Base-by-base conservation (phyloP, 176 grass and related monocot genomes). In the Chloris gayana region DNA sequence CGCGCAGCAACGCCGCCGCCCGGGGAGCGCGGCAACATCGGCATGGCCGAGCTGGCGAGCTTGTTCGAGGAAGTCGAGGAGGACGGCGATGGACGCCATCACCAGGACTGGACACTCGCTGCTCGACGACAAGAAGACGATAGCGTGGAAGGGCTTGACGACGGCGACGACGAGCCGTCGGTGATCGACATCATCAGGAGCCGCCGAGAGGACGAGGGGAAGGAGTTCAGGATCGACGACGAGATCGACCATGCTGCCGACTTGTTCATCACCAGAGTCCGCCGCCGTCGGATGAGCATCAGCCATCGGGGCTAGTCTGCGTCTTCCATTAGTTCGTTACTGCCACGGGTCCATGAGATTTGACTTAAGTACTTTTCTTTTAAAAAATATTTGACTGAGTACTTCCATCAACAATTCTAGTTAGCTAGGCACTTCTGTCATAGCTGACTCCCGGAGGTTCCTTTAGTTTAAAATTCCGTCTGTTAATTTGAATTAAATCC, bases 171-270 rank as follows among this genome's bases (percentile, higher is more conserved):
- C 10, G 83, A 45, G 83, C 56, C 14, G 33, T 95, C 90, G 51
- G 90, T 95, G 61, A 88, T 98, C 60, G 95, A 98, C 25, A 33
- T 95, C 38, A 89, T 98, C 34, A 91, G 80, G 78, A 80, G 83
- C 33, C 54, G 75, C 0, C 88, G 89, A 67, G 86, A 93, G 77
- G 84, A 42, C 2, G 83, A 84, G n/a, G 95, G 92, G 2, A 63
- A n/a, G 57, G 89, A 92, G 61, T 98, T 95, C 81, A 87, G 74
- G 41, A 70, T 98, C 30, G 92, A 98, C 35, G 84, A 94, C 25
- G 90, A 98, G 81, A 98, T 98, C 64, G 86, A 98, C 75, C 75
- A 82, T 1, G 92, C 83, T 9, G 90, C 92, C 6, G 90, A 93
- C 75, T 77, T 95, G 70, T 98, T 89, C 90, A 98, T 98, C 24